Evolutionary conservation across 2,329 filamentous ascomycete species (phyloP).

Genomic region (Aphanoascus verrucosus): DNA sequence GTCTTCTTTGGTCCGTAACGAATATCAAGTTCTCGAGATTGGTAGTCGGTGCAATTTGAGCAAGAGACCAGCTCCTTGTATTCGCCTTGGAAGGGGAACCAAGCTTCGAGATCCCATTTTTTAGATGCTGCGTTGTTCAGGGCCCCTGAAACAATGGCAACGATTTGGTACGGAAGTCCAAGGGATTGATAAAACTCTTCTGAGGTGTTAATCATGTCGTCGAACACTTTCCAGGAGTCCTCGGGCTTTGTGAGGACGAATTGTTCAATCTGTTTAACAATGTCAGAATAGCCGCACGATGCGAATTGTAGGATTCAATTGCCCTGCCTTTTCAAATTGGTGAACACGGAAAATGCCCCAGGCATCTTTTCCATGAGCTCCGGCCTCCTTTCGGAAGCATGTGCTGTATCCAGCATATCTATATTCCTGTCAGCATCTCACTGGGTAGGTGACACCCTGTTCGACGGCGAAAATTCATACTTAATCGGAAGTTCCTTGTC

Average conservation of each 20-base stretch:
- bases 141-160: constrained; percentile 91
- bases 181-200: constrained; percentile 94
- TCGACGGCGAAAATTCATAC: constrained; percentile 31
- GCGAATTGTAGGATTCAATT: not conserved
- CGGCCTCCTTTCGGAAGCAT: constrained; percentile 92
- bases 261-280: constrained; percentile 52
- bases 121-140: constrained; percentile 81
- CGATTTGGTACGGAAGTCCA: constrained; percentile 78
- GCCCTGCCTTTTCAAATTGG: constrained; percentile 77
- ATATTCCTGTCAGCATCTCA: not conserved
- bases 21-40: constrained; percentile 87
- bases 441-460: not conserved
- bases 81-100: constrained; percentile 92
- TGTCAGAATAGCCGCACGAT: constrained; percentile 12
- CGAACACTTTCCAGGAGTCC: constrained; percentile 85
- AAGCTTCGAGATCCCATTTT: constrained; percentile 93
- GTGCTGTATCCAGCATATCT: constrained; percentile 80
- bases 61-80: constrained; percentile 98
- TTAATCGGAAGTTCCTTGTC: constrained; percentile 79
- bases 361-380: constrained; percentile 80
- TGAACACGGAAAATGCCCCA: constrained; percentile 98
- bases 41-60: constrained; percentile 97
- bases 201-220: constrained; percentile 79
- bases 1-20: constrained; percentile 79
- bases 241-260: constrained; percentile 75